phyloP scores from a whole-genome alignment of 2,329 filamentous ascomycete species.

The Tolypocladium nubicola region DNA sequence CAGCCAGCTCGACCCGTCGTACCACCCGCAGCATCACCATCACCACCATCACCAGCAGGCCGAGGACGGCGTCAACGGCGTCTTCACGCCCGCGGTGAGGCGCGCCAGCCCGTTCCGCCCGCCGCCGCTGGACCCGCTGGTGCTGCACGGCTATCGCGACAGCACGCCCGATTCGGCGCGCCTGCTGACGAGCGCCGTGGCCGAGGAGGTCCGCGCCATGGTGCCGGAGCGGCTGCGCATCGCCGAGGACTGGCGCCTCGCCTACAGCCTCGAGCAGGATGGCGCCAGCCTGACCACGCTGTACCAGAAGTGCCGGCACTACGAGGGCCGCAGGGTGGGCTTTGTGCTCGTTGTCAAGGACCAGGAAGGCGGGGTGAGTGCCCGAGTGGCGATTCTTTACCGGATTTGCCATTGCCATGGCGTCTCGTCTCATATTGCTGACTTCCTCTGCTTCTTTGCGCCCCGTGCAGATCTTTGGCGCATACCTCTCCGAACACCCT shows the following conservation, averaged over 20 bases:
- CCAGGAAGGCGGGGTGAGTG: conserved; percentile 57
- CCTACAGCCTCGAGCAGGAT: conserved; percentile 86
- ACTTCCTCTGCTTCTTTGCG: neutral
- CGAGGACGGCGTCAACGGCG: conserved; percentile 41
- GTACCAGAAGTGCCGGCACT: conserved; percentile 66
- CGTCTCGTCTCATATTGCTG: neutral
- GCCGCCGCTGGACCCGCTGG: conserved; percentile 75
- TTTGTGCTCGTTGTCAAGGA: conserved; percentile 87
- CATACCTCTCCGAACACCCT: conserved; percentile 84
- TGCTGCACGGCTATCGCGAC: conserved; percentile 54
- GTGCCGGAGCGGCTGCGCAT: conserved; percentile 81
- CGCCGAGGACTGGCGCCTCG: conserved; percentile 73
- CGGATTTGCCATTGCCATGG: neutral
- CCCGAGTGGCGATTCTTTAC: neutral
- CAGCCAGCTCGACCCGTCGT: conserved; percentile 16
- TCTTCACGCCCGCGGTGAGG: conserved; percentile 42
- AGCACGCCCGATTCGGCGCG: conserved; percentile 49
- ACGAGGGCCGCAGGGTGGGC: conserved; percentile 60
- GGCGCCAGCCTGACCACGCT: conserved; percentile 80
- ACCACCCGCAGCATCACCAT: neutral
- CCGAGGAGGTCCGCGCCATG: conserved; percentile 87
- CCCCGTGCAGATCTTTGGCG: conserved; percentile 62
- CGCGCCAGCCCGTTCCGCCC: conserved; percentile 73
- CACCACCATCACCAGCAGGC: conserved; percentile 2
- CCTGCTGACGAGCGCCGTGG: conserved; percentile 62